phyloP scores from a whole-genome alignment of 345 rosid genomes.

The Isatis tinctoria region DNA sequence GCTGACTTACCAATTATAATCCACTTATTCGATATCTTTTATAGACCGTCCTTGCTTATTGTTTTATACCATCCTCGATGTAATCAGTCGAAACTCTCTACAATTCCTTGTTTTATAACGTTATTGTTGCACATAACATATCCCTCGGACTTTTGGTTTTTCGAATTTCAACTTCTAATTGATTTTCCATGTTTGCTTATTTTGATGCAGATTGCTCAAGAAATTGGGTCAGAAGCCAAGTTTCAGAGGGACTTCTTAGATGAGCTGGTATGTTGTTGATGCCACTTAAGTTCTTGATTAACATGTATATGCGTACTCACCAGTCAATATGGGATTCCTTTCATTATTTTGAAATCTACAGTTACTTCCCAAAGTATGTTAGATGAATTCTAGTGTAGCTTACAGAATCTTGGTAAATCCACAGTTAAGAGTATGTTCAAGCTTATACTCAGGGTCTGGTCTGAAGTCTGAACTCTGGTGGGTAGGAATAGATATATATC shows the following conservation, averaged over 20 bases:
- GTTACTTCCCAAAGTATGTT: neutral
- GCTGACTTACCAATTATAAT: too few species aligned
- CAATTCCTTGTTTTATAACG: neutral
- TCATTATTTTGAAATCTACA: neutral
- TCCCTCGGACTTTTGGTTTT: neutral
- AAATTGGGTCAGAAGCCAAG: constrained; percentile 71
- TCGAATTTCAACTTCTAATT: neutral
- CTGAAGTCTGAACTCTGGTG: neutral
- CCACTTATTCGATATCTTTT: neutral
- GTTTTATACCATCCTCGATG: neutral
- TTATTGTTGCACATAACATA: neutral
- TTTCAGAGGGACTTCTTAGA: constrained; percentile 72
- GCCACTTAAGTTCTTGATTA: neutral
- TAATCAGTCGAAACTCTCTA: neutral
- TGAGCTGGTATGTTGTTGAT: constrained; percentile 55
- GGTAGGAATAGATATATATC: neutral
- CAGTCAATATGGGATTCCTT: neutral
- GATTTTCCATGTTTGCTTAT: neutral
- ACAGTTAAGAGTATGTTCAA: too few species aligned
- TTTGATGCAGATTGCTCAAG: constrained; percentile 74
- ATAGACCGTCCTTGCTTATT: neutral
- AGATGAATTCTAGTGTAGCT: neutral
- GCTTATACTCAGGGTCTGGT: neutral
- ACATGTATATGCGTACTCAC: neutral
- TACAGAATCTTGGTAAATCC: constrained; percentile 1